A percentile compares a stretch with the other conserved stretches of the same genome.
Conservation (phyloP, 2,329 filamentous ascomycete genomes). For the Beauveria varroae region DNA sequence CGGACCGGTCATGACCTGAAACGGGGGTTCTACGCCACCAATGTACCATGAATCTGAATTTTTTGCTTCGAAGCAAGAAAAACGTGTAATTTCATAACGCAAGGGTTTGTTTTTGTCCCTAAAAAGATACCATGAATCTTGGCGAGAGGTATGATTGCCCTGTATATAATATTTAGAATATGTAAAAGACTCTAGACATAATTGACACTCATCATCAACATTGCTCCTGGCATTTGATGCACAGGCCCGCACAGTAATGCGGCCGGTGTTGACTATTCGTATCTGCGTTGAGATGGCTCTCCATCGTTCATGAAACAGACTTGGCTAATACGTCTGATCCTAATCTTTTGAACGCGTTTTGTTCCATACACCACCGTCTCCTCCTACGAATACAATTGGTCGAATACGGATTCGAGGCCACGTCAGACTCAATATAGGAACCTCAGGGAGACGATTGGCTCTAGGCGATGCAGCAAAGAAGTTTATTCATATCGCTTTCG, state of each 20-base stretch:
- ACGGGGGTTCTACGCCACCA: not conserved
- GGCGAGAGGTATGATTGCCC: not conserved
- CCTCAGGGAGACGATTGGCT: not conserved
- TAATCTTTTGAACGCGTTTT: not conserved
- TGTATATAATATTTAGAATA: not conserved
- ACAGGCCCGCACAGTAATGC: not conserved
- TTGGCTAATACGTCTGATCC: not conserved
- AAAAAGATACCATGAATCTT: not conserved
- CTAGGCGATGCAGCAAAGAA: not conserved
- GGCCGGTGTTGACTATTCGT: not conserved
- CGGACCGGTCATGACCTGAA: constrained; percentile 38
- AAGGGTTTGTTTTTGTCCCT: not conserved
- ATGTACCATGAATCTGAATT: not conserved
- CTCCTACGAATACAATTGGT: not conserved
- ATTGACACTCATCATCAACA: no score
- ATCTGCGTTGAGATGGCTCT: not conserved
- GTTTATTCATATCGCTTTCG: not conserved
- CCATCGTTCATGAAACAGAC: not conserved
- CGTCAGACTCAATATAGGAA: not conserved
- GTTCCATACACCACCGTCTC: not conserved
- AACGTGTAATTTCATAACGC: not conserved
- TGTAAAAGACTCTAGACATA: not conserved
- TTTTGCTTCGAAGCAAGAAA: not conserved
- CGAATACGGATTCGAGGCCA: no score
- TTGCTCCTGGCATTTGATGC: no score